Percentiles rank a stretch among this genome's conserved stretches.
These are phyloP conservation scores for Eucalyptus decipiens DNA, from an alignment of 345 rosid genomes.

Conservation along the genomic window DNA sequence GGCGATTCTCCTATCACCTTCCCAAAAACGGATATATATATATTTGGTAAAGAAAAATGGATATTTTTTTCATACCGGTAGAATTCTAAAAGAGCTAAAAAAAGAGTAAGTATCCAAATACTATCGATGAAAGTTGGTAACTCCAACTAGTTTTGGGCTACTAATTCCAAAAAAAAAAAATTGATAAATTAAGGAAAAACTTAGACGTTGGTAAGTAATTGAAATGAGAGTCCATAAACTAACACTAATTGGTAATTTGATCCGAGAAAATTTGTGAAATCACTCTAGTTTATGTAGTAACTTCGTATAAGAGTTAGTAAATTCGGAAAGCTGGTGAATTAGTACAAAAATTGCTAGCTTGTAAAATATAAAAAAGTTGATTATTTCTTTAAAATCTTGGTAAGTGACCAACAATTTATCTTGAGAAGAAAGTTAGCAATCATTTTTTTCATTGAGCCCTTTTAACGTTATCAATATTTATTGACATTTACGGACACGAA, in stretches of 20 bases:
- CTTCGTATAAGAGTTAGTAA: background rate
- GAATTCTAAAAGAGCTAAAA: background rate
- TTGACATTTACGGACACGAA: background rate
- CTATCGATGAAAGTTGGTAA: background rate
- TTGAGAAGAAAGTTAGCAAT: background rate
- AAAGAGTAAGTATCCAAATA: background rate
- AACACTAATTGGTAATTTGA: background rate
- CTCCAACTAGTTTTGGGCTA: background rate
- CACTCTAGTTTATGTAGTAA: background rate
- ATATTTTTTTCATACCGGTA: background rate
- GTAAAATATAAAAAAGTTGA: background rate
- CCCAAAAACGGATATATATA: too few species aligned
- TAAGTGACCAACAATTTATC: background rate
- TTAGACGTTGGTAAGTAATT: background rate
- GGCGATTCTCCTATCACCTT: background rate
- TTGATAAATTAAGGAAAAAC: background rate
- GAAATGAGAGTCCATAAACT: background rate
- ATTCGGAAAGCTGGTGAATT: background rate
- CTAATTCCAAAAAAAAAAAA: background rate
- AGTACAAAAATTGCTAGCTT: background rate
- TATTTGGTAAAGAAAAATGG: too few species aligned
- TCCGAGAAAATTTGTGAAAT: background rate
- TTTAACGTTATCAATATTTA: background rate
- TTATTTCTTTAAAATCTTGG: background rate
- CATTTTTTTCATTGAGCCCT: background rate